Base-by-base conservation (phyloP, 2,329 filamentous ascomycete species). In the Trichoderma semiorbis region DNA sequence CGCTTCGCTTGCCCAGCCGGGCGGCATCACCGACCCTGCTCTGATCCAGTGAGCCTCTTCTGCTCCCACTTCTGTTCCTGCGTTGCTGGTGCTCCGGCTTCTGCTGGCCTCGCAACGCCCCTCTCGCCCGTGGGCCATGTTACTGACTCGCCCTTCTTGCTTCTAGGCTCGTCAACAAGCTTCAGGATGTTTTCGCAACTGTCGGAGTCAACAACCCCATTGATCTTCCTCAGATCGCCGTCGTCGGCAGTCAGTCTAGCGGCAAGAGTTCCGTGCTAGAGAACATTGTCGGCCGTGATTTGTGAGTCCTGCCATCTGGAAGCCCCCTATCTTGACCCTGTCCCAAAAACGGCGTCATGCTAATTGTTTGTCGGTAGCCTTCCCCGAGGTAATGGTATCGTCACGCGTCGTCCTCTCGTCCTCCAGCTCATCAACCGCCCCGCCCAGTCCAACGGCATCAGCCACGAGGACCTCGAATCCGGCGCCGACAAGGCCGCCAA, bases 191-290 rank as follows among this genome's bases (percentile, higher is more conserved):
- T 77, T 99, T 99, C 82, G 92, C 95, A 74, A 98, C 96, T 55
- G 96, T 99, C 77, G 96, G 96, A 78, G 96, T 98, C 79, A 96
- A 97, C 89, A 99, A 99, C 84, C 96, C 96, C 74, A 99, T 99
- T 87, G 96, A 99, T 86, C 85, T 99, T 75, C 96, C 96, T 70
- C 96, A 99, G 86, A 99, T 99, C 82, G 95, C 92, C 77, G 96
- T 99, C 77, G 96, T 99, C 72, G 96, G 96, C 80, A 98, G 95
- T 83, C 96, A 99, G 86, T 99, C 96, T 24, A 98, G 95, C 83
- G 96, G 96, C 85, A 99, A 99, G 91, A 98, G 94, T 88, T 99
- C 96, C 21, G 96, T 99, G 77, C 85, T 99, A 79, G 96, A 99
- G 84, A 99, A 99, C 80, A 99, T 99, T 79, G 96, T 99, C 72